Conservation (phyloP, 1,284 basidiomycete genomes). For the Cystobasidium pallidum region DNA sequence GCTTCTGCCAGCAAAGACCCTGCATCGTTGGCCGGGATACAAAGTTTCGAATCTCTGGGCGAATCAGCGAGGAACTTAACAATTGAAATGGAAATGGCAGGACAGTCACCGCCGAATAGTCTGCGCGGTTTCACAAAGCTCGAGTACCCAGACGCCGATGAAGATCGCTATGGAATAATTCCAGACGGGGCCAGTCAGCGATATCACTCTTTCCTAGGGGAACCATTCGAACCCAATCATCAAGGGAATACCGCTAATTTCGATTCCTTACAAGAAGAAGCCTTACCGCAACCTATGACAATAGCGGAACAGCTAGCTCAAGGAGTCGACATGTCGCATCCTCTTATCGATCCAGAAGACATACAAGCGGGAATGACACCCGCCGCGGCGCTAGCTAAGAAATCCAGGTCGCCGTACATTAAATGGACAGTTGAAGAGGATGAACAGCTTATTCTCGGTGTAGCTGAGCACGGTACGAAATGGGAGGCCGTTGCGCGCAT, state of each 20-base stretch:
- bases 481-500: slow-evolving; percentile 50
- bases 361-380: slow-evolving; percentile 38
- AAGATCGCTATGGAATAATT: background rate
- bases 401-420: slow-evolving; percentile 46
- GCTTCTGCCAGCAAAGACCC: slow-evolving; percentile 28
- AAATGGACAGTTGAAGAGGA: slow-evolving; percentile 51
- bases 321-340: slow-evolving; percentile 14
- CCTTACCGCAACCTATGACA: background rate
- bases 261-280: background rate
- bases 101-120: background rate
- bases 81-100: slow-evolving; percentile 14
- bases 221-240: slow-evolving; percentile 1
- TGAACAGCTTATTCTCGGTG: slow-evolving; percentile 48
- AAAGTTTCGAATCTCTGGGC: background rate
- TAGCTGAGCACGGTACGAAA: slow-evolving; percentile 48
- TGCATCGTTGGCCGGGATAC: background rate
- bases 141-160: background rate
- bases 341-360: slow-evolving; percentile 23
- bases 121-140: background rate
- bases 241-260: background rate
- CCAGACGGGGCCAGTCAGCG: background rate
- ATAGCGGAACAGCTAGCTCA: slow-evolving; percentile 10
- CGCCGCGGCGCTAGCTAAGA: slow-evolving; percentile 42
- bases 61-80: slow-evolving; percentile 26
- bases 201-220: slow-evolving; percentile 5